A percentile compares a stretch with the other conserved stretches of the same genome.
phyloP scores from a whole-genome alignment of 108 stramenopile species.

The Cylindrotheca closterium region DNA sequence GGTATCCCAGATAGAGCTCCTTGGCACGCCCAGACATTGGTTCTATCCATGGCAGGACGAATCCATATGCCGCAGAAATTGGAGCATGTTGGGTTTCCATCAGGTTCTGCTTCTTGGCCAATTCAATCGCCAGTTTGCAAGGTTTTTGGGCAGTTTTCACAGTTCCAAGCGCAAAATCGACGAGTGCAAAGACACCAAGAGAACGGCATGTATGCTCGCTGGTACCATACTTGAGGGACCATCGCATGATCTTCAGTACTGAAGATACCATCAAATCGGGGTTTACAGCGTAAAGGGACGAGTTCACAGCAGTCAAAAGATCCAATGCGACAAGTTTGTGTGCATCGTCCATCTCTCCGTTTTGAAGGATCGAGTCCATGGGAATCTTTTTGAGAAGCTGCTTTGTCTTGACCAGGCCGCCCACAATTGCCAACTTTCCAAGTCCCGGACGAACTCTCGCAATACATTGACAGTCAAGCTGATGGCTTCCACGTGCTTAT shows the following conservation, averaged over 20 bases:
- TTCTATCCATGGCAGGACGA: conserved; percentile 10
- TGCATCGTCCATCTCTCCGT: conserved; percentile 7
- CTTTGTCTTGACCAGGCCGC: conserved; percentile 18
- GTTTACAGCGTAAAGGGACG: conserved; percentile 5
- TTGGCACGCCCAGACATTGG: too few relatives aligned
- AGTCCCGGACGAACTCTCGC: background rate
- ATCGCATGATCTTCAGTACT: conserved; percentile 7
- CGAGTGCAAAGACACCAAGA: conserved; percentile 1
- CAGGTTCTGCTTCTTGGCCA: conserved; percentile 9
- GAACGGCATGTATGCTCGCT: conserved; percentile 5
- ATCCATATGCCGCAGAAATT: background rate
- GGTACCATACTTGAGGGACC: conserved; percentile 15
- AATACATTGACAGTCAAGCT: conserved; percentile 7
- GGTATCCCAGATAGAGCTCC: too few relatives aligned
- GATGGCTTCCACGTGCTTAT: conserved; percentile 14
- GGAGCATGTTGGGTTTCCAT: conserved; percentile 8
- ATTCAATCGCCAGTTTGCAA: background rate
- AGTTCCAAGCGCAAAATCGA: conserved; percentile 11
- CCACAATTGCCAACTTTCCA: conserved; percentile 6
- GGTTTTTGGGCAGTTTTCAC: background rate
- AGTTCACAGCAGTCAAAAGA: conserved; percentile 3
- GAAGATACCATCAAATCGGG: background rate
- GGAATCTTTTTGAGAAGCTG: conserved; percentile 12
- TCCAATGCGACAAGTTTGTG: conserved; percentile 10
- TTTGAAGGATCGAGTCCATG: conserved; percentile 3